These are phyloP conservation scores for Penicillium cataractarum DNA, from an alignment of 495 filamentous ascomycete genomes.

Conservation along the genomic window DNA sequence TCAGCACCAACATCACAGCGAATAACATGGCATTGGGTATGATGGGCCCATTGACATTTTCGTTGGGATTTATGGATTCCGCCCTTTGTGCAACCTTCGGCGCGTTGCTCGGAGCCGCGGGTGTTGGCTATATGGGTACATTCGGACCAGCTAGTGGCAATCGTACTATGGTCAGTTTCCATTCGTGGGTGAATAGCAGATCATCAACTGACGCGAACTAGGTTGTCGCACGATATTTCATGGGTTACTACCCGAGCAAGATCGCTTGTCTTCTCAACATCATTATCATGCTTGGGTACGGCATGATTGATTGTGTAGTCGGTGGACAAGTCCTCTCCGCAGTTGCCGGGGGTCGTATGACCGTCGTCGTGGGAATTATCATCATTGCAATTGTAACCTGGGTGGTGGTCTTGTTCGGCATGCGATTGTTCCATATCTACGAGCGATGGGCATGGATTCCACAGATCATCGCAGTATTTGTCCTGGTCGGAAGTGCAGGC, in stretches of 20 bases:
- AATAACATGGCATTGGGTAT: slow-evolving; percentile 67
- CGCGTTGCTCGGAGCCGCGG: slow-evolving; percentile 53
- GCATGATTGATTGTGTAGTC: slow-evolving; percentile 59
- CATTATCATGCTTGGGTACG: slow-evolving; percentile 67
- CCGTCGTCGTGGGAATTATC: slow-evolving; percentile 64
- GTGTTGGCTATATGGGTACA: slow-evolving; percentile 63
- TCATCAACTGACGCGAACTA: slow-evolving; percentile 20
- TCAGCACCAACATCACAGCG: slow-evolving; percentile 63
- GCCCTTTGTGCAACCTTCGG: slow-evolving; percentile 62
- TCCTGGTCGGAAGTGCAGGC: slow-evolving; percentile 63
- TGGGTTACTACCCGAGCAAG: slow-evolving; percentile 74
- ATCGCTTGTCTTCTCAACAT: slow-evolving; percentile 67
- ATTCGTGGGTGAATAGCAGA: not conserved
- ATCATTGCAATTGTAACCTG: slow-evolving; percentile 62
- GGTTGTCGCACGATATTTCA: slow-evolving; percentile 67
- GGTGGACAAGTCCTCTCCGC: slow-evolving; percentile 54
- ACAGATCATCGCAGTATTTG: slow-evolving; percentile 59
- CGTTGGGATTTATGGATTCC: slow-evolving; percentile 62
- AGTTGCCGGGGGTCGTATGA: slow-evolving; percentile 55
- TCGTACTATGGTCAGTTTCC: slow-evolving; percentile 58
- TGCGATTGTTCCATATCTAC: slow-evolving; percentile 67
- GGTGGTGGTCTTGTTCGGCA: slow-evolving; percentile 62
- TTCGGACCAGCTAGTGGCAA: slow-evolving; percentile 69
- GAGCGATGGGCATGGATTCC: slow-evolving; percentile 66
- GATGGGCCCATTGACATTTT: slow-evolving; percentile 62